A percentile compares a stretch with the other conserved stretches of the same genome.
These are phyloP conservation scores for Aphanomyces stellatus DNA, from an alignment of 352 stramenopile species.

Conservation along the genomic window DNA sequence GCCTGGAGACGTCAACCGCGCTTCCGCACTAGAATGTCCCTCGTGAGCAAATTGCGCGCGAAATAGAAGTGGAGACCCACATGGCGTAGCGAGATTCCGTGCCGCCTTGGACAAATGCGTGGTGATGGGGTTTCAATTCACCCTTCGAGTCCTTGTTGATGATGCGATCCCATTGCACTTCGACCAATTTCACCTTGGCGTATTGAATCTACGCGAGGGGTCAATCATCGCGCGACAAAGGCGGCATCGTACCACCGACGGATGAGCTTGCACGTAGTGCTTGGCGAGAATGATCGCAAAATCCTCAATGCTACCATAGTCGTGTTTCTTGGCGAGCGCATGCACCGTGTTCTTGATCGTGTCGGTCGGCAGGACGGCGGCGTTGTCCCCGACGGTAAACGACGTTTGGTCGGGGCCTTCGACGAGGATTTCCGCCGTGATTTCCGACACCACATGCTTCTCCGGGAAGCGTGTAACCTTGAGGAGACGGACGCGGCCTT, in stretches of 20 bases:
- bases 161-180: constrained; percentile 65
- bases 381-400: constrained; percentile 83
- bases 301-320: constrained; percentile 81
- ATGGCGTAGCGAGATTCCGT: constrained; percentile 46
- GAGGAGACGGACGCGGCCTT: constrained; percentile 77
- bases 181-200: constrained; percentile 67
- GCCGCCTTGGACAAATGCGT: constrained; percentile 61
- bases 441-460: constrained; percentile 70
- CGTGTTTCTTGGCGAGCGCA: constrained; percentile 78
- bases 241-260: constrained; percentile 50
- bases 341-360: constrained; percentile 89
- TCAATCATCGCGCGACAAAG: not conserved
- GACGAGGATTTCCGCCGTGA: constrained; percentile 76
- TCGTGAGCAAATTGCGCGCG: no score
- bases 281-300: constrained; percentile 81
- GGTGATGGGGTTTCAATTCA: constrained; percentile 47
- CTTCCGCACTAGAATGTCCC: no score
- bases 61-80: constrained; percentile 31
- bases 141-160: constrained; percentile 45
- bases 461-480: constrained; percentile 74
- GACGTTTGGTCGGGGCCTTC: constrained; percentile 65
- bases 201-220: constrained; percentile 36
- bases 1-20: no score
- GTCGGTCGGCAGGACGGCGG: constrained; percentile 76
- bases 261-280: constrained; percentile 79